These are phyloP conservation scores for Dactylellina sp. DNA, from an alignment of 2,329 filamentous ascomycete genomes.

Conservation along the genomic window DNA sequence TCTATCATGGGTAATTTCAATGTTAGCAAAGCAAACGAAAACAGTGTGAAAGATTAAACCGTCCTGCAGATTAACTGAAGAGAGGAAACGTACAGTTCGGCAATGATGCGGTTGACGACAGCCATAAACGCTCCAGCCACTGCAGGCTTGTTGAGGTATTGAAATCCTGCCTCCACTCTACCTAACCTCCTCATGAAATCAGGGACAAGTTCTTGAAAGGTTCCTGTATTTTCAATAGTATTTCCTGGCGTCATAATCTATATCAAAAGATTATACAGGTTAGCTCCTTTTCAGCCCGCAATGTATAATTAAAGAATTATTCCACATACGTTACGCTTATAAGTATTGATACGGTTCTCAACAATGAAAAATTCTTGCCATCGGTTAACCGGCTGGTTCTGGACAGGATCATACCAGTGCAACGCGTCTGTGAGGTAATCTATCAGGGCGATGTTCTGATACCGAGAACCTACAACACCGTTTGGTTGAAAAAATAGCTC, in stretches of 20 bases:
- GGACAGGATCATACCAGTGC: slow-evolving; percentile 12
- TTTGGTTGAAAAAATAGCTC: slow-evolving; percentile 17
- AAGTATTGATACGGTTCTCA: slow-evolving; percentile 20
- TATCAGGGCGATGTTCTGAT: neutral
- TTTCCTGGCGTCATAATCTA: slow-evolving; percentile 20
- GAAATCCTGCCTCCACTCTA: slow-evolving; percentile 12
- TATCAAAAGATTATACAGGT: too few relatives aligned
- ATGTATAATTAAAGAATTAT: too few relatives aligned
- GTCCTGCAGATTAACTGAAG: too few relatives aligned
- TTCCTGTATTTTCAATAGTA: slow-evolving; percentile 19
- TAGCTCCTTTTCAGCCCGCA: too few relatives aligned
- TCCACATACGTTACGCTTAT: slow-evolving; percentile 14
- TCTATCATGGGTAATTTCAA: too few relatives aligned
- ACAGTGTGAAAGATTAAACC: too few relatives aligned
- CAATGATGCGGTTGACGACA: slow-evolving; percentile 1
- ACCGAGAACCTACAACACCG: neutral
- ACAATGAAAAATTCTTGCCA: slow-evolving; percentile 21
- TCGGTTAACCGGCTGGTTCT: slow-evolving; percentile 12
- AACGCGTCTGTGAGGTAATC: slow-evolving; percentile 11
- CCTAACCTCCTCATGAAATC: slow-evolving; percentile 9
- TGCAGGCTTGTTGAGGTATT: slow-evolving; percentile 10
- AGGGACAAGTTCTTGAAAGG: slow-evolving; percentile 6
- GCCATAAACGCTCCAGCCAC: slow-evolving; percentile 16
- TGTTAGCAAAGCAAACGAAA: too few relatives aligned
- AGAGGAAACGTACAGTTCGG: slow-evolving; percentile 2